Evolutionary conservation across 176 grass and related monocot genomes (phyloP), one percentile per base, ranked within the genome.

Genomic region (maize (Zea mays)): DNA sequence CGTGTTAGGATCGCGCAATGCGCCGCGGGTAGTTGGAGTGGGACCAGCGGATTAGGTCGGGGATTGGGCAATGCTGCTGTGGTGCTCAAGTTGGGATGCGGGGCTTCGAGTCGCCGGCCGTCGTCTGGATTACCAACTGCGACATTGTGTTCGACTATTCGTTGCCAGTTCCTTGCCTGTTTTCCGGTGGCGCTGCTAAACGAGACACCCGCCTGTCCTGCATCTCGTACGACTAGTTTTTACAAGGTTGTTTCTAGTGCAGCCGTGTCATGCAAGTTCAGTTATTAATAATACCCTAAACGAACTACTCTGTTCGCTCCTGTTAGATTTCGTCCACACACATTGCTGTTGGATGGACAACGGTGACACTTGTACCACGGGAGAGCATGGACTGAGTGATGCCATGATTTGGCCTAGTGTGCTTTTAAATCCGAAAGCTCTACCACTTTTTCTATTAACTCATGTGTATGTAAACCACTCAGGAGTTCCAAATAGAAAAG

Each of bases 401-500:
- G 5, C 7, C 72, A 76, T 38, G 16, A 46, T 76, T 70, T 76
- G 48, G 8, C 8, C 2, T 85, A 20, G 39, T 64, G 21, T 49
- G 12, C 11, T 64, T 81, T 71, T 50, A 10, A 38, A 82, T 37
- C 1, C 15, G 8, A 45, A 35, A 73, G 48, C 0, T 71, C 65
- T 62, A 6, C 40, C 7, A 63, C 52, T 12, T 46, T 81, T 72
- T 42, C 12, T 48, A 15, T 49, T 19, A 52, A 21, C 57, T 75
- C 10, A 62, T 63, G 41, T 16, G 63, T 16, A 57, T 46, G n/a
- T 33, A 51, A 58, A 64, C 20, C 55, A 54, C 62, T 62, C 64
- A 95, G 92, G 92, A 95, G 79, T 91, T 89, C 56, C 87, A 91
- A 81, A 95, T 95, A 58, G 89, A 89, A 81, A 91, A 95, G 79